Evolutionary conservation across 768 basidiomycete genomes (phyloP).

Genomic region (Sutorius australiensis): DNA sequence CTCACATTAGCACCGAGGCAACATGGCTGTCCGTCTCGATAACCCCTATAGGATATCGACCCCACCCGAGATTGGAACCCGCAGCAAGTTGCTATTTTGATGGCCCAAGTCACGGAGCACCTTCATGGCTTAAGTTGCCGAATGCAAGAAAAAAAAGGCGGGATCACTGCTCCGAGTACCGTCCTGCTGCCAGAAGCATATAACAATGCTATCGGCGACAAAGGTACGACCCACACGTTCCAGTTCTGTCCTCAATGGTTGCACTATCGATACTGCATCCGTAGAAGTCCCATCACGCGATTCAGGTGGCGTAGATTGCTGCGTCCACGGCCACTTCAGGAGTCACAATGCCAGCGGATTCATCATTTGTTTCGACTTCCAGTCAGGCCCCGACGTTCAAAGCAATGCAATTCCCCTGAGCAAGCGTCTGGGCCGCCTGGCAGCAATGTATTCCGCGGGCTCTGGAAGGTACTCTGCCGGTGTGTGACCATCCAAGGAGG

Average conservation of each 20-base stretch:
- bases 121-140: not conserved
- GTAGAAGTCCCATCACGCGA: not conserved
- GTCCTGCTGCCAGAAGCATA: not conserved
- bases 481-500: not conserved
- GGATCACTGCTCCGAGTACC: no score
- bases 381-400: no score
- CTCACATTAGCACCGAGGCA: no score
- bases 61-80: not conserved
- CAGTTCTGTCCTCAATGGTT: not conserved
- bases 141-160: not conserved
- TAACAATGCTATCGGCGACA: not conserved
- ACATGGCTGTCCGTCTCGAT: no score
- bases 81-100: not conserved
- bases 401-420: not conserved
- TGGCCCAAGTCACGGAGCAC: not conserved
- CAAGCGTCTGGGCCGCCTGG: no score
- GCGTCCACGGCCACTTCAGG: no score
- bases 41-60: no score
- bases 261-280: not conserved
- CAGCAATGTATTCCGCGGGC: not conserved
- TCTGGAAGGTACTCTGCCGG: not conserved
- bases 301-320: not conserved
- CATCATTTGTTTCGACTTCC: not conserved
- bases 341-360: not conserved
- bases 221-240: not conserved